Evolutionary conservation across 345 rosid genomes (phyloP).

Genomic region (Cardamine resedifolia): DNA sequence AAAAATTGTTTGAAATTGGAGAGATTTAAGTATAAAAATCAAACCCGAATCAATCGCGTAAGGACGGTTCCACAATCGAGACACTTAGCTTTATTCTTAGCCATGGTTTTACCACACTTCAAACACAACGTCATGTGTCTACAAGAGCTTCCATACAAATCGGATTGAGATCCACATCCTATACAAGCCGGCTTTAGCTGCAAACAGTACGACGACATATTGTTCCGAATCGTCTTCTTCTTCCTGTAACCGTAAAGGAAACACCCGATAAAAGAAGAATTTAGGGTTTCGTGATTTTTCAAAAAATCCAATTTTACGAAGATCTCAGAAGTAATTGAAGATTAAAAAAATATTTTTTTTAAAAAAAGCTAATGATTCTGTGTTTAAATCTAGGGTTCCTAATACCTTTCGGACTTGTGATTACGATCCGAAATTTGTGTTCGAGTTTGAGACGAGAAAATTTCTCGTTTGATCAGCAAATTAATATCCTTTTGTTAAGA

Average conservation of each 20-base stretch:
- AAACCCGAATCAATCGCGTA: constrained; percentile 83
- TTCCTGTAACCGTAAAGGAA: too few relatives aligned
- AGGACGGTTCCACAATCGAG: constrained; percentile 71
- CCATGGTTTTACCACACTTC: constrained; percentile 89
- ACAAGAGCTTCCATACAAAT: constrained; percentile 87
- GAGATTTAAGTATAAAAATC: background rate
- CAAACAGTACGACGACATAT: constrained; percentile 76
- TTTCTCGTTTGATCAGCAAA: too few relatives aligned
- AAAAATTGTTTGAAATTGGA: background rate
- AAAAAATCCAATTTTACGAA: background rate
- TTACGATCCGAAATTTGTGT: background rate
- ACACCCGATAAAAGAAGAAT: background rate
- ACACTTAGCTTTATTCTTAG: constrained; percentile 71
- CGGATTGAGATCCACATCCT: constrained; percentile 67
- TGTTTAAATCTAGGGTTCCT: background rate
- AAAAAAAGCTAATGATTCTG: background rate
- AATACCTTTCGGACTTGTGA: background rate
- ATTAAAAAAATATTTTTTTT: too few relatives aligned
- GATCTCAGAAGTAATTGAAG: background rate
- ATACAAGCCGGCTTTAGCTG: constrained; percentile 70
- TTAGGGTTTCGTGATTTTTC: constrained; percentile 23
- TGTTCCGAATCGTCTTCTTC: background rate
- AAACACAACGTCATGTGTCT: constrained; percentile 95
- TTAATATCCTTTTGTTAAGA: background rate
- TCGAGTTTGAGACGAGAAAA: background rate